A percentile compares a stretch with the other conserved stretches of the same genome.
These are phyloP conservation scores for Ophiobolus disseminans DNA, from an alignment of 2,329 filamentous ascomycete species.

Conservation along the genomic window DNA sequence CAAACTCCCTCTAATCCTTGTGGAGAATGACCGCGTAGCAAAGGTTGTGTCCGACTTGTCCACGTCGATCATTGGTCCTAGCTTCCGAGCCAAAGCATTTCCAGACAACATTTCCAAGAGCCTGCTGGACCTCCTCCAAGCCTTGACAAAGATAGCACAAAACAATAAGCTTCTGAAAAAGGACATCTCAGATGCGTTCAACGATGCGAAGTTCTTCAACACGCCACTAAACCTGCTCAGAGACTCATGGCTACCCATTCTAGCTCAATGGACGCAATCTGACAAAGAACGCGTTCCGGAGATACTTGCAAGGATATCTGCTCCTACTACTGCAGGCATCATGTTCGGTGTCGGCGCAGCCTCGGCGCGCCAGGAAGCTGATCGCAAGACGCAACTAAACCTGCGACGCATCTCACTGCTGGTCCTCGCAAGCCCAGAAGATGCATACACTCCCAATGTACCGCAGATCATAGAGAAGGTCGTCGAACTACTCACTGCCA, in stretches of 20 bases:
- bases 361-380: slow-evolving; percentile 91
- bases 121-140: slow-evolving; percentile 75
- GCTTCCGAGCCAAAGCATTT: slow-evolving; percentile 83
- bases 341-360: slow-evolving; percentile 98
- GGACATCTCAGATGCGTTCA: slow-evolving; percentile 90
- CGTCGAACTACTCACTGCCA: slow-evolving; percentile 84
- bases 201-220: slow-evolving; percentile 85
- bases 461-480: slow-evolving; percentile 79
- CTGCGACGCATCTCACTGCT: slow-evolving; percentile 82
- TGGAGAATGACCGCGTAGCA: slow-evolving; percentile 83
- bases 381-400: slow-evolving; percentile 89
- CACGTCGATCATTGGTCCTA: slow-evolving; percentile 79
- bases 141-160: slow-evolving; percentile 77
- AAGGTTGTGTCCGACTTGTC: slow-evolving; percentile 82
- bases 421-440: slow-evolving; percentile 75
- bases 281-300: slow-evolving; percentile 92
- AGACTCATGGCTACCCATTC: slow-evolving; percentile 79
- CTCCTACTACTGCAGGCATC: slow-evolving; percentile 91
- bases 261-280: slow-evolving; percentile 81
- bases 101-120: slow-evolving; percentile 80
- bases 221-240: slow-evolving; percentile 70
- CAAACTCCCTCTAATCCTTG: slow-evolving; percentile 79
- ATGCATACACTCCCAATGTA: slow-evolving; percentile 81
- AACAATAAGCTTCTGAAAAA: slow-evolving; percentile 92
- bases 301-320: slow-evolving; percentile 76